These are phyloP conservation scores for Zymoseptoria tritici DNA, from an alignment of 2,329 filamentous ascomycete genomes.

Conservation along the genomic window DNA sequence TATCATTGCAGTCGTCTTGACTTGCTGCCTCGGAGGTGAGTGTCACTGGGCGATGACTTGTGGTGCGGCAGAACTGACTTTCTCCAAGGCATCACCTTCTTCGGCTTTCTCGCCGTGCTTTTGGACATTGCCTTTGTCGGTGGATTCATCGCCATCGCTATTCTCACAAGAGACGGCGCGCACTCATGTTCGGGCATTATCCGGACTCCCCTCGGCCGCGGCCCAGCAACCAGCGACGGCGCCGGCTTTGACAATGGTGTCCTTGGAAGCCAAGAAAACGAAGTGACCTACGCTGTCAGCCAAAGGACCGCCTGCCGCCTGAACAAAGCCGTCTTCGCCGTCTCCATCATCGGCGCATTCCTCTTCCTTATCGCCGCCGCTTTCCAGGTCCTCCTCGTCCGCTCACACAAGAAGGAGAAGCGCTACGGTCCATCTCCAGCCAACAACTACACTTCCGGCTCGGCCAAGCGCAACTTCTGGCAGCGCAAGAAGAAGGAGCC, in stretches of 20 bases:
- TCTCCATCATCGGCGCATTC: conserved; percentile 69
- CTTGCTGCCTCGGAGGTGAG: conserved; percentile 64
- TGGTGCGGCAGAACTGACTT: not conserved
- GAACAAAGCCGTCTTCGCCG: conserved; percentile 68
- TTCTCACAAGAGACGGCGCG: conserved; percentile 63
- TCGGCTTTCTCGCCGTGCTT: conserved; percentile 64
- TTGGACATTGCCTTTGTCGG: conserved; percentile 71
- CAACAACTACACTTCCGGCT: conserved; percentile 62
- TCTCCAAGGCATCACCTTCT: conserved; percentile 50
- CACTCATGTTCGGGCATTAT: conserved; percentile 58
- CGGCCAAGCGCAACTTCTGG: conserved; percentile 35
- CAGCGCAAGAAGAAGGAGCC: conserved; percentile 29
- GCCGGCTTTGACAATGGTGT: conserved; percentile 42
- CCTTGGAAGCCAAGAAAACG: conserved; percentile 31
- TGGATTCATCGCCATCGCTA: conserved; percentile 73
- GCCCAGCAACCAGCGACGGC: conserved; percentile 45
- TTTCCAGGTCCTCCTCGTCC: conserved; percentile 60
- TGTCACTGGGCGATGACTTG: not conserved
- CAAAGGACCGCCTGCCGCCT: conserved; percentile 62
- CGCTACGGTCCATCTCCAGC: conserved; percentile 58
- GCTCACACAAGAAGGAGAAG: conserved; percentile 67
- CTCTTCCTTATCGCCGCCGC: conserved; percentile 69
- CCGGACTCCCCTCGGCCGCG: conserved; percentile 61
- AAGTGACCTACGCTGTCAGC: conserved; percentile 38
- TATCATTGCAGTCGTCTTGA: conserved; percentile 61